Evolutionary conservation across 164 flowering plant species (phyloP).

Genomic region (Aristolochia californica): DNA sequence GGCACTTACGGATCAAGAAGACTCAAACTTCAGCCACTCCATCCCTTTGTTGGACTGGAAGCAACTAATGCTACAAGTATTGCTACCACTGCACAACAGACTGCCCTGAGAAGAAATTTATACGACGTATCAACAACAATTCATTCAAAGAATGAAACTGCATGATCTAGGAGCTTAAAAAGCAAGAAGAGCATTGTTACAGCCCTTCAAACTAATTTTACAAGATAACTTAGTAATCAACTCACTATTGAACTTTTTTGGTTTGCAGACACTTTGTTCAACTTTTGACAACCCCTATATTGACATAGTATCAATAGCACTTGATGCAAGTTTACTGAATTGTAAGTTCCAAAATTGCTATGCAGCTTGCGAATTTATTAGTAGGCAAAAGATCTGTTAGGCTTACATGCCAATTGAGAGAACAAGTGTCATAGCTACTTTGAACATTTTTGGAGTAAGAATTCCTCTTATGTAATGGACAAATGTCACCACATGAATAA

Average conservation of each 20-base stretch:
- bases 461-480: slow-evolving; percentile 89
- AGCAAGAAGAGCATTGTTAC: no score
- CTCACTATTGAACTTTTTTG: no score
- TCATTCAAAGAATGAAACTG: no score
- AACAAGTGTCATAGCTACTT: slow-evolving; percentile 91
- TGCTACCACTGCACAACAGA: slow-evolving; percentile 65
- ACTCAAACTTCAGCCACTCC: slow-evolving; percentile 99
- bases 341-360: background rate
- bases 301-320: no score
- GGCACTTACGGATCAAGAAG: slow-evolving; percentile 93
- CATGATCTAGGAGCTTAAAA: no score
- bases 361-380: background rate
- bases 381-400: background rate
- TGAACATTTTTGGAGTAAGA: slow-evolving; percentile 88
- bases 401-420: slow-evolving; percentile 87
- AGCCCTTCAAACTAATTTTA: no score
- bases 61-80: slow-evolving; percentile 86
- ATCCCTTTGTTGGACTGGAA: slow-evolving; percentile 98
- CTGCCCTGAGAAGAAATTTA: slow-evolving; percentile 45
- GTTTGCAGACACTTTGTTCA: no score
- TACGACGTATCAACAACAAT: background rate
- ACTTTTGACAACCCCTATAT: no score
- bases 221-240: no score
- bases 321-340: no score
- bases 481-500: slow-evolving; percentile 94